These are phyloP conservation scores for Alternaria sp. DNA, from an alignment of 2,329 filamentous ascomycete genomes.

Conservation along the genomic window DNA sequence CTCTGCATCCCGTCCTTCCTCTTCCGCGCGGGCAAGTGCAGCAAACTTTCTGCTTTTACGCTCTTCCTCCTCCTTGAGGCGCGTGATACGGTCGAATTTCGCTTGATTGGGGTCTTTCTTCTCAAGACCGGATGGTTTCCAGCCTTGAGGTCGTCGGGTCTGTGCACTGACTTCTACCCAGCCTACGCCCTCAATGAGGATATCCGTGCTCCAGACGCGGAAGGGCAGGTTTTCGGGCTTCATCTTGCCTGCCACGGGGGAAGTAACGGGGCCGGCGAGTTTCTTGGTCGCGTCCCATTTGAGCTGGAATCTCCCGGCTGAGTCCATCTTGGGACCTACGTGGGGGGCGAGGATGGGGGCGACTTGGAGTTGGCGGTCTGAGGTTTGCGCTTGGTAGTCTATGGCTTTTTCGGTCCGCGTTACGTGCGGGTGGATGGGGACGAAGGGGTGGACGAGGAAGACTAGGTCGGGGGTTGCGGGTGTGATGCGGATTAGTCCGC, in stretches of 20 bases:
- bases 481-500: conserved; percentile 86
- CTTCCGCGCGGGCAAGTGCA: conserved; percentile 15
- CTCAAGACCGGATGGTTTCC: conserved; percentile 53
- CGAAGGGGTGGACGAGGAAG: conserved; percentile 85
- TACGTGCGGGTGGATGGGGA: conserved; percentile 76
- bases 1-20: conserved; percentile 21
- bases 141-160: conserved; percentile 61
- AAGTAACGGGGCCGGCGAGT: conserved; percentile 75
- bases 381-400: conserved; percentile 66
- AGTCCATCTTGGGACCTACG: conserved; percentile 43
- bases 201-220: conserved; percentile 77
- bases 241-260: conserved; percentile 65
- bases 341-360: conserved; percentile 63
- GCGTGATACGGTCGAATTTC: conserved; percentile 17
- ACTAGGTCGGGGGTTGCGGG: conserved; percentile 69
- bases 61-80: conserved; percentile 12
- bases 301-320: conserved; percentile 76
- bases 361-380: conserved; percentile 65
- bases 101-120: conserved; percentile 50
- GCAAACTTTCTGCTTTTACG: conserved; percentile 26
- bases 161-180: conserved; percentile 92
- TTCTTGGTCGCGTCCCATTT: conserved; percentile 82
- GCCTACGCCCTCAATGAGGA: conserved; percentile 89
- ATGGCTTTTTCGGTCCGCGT: conserved; percentile 82
- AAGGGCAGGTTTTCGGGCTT: conserved; percentile 77